Evolutionary conservation across 2,329 filamentous ascomycete genomes (phyloP), one percentile per base, ranked within the genome.

Genomic region (Diaporthe batatas): DNA sequence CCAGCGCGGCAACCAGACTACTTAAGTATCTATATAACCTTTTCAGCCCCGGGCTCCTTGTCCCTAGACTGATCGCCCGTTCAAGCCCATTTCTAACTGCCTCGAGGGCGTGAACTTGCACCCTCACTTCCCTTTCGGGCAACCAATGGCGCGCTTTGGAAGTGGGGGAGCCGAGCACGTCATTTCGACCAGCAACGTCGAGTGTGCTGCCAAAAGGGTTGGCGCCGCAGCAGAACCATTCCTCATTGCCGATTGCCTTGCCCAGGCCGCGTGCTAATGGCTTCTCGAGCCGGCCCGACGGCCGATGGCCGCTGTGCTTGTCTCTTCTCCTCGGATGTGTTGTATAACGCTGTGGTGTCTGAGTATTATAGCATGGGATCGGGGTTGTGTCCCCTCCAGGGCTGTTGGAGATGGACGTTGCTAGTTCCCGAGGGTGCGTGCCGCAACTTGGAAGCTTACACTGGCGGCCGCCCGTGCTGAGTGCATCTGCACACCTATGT

Each of bases 121-220:
- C 51, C 12, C 36, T 57, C 16, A 32, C 16, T 68, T 54, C n/a
- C 65, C 42, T 32, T 55, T 44, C 39, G 71, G 57, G 16, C 53
- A 21, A 36, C 53, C 39, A 72, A 65, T 55, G 16, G 70, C 70
- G 53, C 29, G 62, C 59, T 58, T 64, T 57, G 6, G 25, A 69
- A 59, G 68, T 71, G 68, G 72, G 72, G 72, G 51, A 39, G 53
- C 42, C 51, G 72, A 73, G 72, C 72, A 73, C 72, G 72, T 59
- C 72, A 73, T 73, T 47, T 71, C 59, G 53, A 71, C 57, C 54
- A 57, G 42, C 53, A 71, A 70, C 71, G 49, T 70, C 57, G 65
- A 49, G n/a, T 39, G 42, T 64, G 57, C 47, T 62, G 23, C 34
- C 54, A 62, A 58, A 59, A 34, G 29, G 42, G 29, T 51, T 65